phyloP scores from a whole-genome alignment of 75 land plant species.

The Chamaecyparis obtusa region DNA sequence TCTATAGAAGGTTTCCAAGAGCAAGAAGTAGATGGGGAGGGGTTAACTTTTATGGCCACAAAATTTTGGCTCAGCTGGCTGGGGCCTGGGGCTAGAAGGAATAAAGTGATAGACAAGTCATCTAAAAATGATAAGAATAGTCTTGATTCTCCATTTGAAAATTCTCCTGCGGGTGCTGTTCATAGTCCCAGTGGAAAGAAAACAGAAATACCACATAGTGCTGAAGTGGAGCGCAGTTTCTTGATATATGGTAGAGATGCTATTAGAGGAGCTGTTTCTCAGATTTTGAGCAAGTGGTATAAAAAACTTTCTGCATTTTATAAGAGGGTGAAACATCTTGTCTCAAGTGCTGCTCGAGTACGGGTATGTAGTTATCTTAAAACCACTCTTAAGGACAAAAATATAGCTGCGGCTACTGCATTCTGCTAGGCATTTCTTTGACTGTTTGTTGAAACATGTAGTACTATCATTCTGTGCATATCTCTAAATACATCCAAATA shows the following conservation, averaged over 20 bases:
- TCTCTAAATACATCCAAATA: not conserved
- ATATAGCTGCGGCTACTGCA: not conserved
- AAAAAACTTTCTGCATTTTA: slow-evolving; percentile 33
- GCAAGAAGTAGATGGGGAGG: slow-evolving; percentile 32
- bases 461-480: not conserved
- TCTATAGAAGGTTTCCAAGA: slow-evolving; percentile 10
- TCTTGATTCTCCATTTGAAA: slow-evolving; percentile 30
- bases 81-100: slow-evolving; percentile 31
- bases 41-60: slow-evolving; percentile 19
- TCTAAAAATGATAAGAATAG: slow-evolving; percentile 36
- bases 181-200: slow-evolving; percentile 18
- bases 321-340: slow-evolving; percentile 20
- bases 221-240: slow-evolving; percentile 13
- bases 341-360: slow-evolving; percentile 14
- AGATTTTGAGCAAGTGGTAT: slow-evolving; percentile 47
- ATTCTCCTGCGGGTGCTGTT: slow-evolving; percentile 3
- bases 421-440: not conserved
- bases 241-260: slow-evolving; percentile 32
- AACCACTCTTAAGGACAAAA: not conserved
- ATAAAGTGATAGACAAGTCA: slow-evolving; percentile 35
- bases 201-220: slow-evolving; percentile 13
- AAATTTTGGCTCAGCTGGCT: slow-evolving; percentile 48
- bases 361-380: not conserved
- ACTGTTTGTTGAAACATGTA: not conserved
- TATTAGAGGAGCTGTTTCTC: slow-evolving; percentile 41